These are phyloP conservation scores for Dimocarpus longan DNA, from an alignment of 345 rosid species.

Conservation along the genomic window DNA sequence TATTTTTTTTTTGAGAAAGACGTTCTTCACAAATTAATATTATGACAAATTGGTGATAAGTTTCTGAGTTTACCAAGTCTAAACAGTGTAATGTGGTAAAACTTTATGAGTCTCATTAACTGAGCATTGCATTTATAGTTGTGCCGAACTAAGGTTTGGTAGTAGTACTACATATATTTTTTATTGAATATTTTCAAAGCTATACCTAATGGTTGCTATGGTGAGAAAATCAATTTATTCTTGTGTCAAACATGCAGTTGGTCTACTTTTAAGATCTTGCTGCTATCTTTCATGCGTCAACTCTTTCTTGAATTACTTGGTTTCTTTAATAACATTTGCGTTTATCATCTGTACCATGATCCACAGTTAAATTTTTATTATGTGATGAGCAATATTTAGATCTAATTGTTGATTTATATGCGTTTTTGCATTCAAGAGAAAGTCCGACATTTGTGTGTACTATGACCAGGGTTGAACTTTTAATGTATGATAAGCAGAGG, in stretches of 20 bases:
- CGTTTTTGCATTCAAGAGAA: neutral
- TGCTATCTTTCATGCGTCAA: neutral
- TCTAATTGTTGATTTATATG: neutral
- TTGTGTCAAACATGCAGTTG: neutral
- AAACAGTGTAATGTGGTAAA: neutral
- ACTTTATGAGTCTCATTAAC: neutral
- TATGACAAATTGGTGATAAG: neutral
- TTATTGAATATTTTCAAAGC: neutral
- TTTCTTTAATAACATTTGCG: neutral
- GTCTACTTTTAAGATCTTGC: neutral
- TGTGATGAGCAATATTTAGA: neutral
- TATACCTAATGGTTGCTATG: neutral
- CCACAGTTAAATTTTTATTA: neutral
- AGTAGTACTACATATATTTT: neutral
- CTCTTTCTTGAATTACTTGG: neutral
- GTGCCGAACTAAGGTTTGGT: neutral
- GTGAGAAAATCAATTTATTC: neutral
- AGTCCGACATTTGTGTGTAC: neutral
- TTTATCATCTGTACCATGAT: neutral
- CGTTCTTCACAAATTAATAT: neutral
- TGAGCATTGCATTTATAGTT: neutral
- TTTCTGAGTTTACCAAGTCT: neutral
- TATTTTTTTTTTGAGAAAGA: neutral
- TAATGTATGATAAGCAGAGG: neutral
- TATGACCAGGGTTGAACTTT: neutral